Evolutionary conservation across 75 land plant species (phyloP).

Genomic region (Picea sitchensis): DNA sequence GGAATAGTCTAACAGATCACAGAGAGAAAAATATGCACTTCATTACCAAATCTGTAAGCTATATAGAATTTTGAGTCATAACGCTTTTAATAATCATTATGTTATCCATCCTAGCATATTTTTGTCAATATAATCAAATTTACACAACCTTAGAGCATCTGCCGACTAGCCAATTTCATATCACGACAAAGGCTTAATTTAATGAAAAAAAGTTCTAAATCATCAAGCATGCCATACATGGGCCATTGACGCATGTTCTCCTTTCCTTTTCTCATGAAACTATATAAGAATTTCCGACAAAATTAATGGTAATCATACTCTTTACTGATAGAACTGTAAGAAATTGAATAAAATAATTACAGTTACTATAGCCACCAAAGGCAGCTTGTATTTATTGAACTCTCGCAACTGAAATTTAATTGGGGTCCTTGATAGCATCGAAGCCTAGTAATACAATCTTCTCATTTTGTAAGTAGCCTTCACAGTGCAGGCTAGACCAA

Average conservation of each 20-base stretch:
- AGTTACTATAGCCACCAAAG: too few relatives aligned
- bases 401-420: neutral
- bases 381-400: too few relatives aligned
- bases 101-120: slow-evolving; percentile 4
- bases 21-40: neutral
- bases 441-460: neutral
- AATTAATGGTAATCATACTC: neutral
- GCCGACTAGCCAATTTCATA: neutral
- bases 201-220: neutral
- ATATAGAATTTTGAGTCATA: neutral
- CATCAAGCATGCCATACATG: neutral
- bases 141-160: neutral
- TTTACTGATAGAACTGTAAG: too few relatives aligned
- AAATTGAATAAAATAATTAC: too few relatives aligned
- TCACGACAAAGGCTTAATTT: neutral
- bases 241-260: neutral
- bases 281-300: neutral
- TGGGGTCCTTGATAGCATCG: neutral
- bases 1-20: neutral
- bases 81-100: neutral
- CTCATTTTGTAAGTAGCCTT: too few relatives aligned
- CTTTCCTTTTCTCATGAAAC: neutral
- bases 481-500: too few relatives aligned
- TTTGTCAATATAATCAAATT: neutral
- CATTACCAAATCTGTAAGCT: neutral